A percentile compares a stretch with the other conserved stretches of the same genome.
These are phyloP conservation scores for Metschnikowia similis DNA, from an alignment of 805 yeast genomes.

Conservation along the genomic window DNA sequence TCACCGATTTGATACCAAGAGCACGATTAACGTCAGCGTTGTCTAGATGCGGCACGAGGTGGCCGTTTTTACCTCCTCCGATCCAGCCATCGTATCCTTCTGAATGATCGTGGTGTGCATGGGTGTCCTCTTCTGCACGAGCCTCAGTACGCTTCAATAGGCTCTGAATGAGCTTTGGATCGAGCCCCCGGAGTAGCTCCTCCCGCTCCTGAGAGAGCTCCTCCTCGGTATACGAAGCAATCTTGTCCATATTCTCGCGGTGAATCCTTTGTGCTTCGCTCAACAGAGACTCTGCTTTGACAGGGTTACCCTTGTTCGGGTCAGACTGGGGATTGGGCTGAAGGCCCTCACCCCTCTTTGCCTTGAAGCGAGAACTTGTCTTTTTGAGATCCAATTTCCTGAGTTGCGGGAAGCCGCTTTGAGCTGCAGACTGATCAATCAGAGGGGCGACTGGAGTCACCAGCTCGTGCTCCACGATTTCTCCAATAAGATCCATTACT, in stretches of 20 bases:
- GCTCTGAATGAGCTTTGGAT: constrained; percentile 63
- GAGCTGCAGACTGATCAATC: constrained; percentile 9
- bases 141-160: constrained; percentile 54
- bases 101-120: constrained; percentile 30
- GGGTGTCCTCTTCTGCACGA: constrained; percentile 29
- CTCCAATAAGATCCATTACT: constrained; percentile 65
- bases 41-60: constrained; percentile 32
- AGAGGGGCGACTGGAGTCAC: constrained; percentile 24
- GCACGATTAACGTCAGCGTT: constrained; percentile 35
- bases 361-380: constrained; percentile 10
- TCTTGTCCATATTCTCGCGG: constrained; percentile 61
- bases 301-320: no score
- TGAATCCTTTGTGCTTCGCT: constrained; percentile 73
- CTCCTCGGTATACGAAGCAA: constrained; percentile 59
- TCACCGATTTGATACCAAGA: constrained; percentile 26
- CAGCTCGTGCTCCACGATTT: constrained; percentile 61
- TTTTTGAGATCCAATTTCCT: constrained; percentile 24
- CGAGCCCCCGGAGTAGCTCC: constrained; percentile 62
- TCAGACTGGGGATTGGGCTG: not conserved
- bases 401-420: constrained; percentile 36
- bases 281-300: not conserved
- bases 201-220: constrained; percentile 62
- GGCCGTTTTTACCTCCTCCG: constrained; percentile 37
- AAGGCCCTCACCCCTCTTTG: not conserved
- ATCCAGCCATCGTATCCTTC: constrained; percentile 41